Evolutionary conservation across 352 stramenopile genomes (phyloP), one percentile per base, ranked within the genome.

Genomic region (Globisporangium echinulatum): DNA sequence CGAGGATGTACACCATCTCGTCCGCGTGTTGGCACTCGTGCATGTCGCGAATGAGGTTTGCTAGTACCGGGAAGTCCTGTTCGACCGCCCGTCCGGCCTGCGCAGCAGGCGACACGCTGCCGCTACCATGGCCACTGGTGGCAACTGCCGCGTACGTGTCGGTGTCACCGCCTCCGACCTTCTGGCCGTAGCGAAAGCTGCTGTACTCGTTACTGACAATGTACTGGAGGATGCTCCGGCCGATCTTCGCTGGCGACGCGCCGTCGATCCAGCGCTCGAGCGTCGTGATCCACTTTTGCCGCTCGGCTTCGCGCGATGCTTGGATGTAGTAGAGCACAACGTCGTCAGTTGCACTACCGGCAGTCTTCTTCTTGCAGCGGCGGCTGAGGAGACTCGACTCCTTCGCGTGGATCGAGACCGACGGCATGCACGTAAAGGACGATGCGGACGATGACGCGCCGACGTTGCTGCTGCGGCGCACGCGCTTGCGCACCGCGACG

Each of bases 1-100:
- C 84, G 48, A 94, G 54, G 43, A 94, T 88, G 63, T 89, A 91
- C 48, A 94, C 80, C 77, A 94, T 86, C 52, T 90, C 84, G 59
- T 89, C 74, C 52, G 85, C 78, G 17, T 82, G 66, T 46, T 83
- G 72, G 54, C 78, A 90, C 59, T 85, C 82, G 63, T 92, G 56
- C 68, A 94, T 73, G 50, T 92, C 82, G 5, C 84, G 79, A 40
- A 94, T 77, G 55, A 94, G 64, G 38, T 82, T 88, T 7, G 83
- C 78, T 1, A 94, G 72, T 44, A 94, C 76, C 0, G 82, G 68
- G 51, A 90, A 86, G 7, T 90, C 80, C 66, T 86, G 72, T 51
- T 90, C 79, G 6, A 94, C 70, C 7, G 64, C 64, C 17, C 82
- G 76, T 49, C 77, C 84, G 25, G 79, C 79, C 39, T 72, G 67